phyloP scores from a whole-genome alignment of 345 rosid species.

The Murraya paniculata region DNA sequence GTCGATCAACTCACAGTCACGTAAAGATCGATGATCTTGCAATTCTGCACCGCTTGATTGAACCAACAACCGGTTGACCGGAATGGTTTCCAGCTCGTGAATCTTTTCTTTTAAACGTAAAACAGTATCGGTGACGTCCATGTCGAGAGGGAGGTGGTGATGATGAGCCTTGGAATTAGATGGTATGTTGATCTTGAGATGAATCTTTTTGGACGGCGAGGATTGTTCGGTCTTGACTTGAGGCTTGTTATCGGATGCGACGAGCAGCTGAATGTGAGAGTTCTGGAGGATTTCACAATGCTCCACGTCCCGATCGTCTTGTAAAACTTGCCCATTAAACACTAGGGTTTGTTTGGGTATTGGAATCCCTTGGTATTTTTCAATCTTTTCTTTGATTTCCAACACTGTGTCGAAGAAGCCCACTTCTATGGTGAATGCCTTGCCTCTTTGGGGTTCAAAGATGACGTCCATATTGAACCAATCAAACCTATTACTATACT shows the following conservation, averaged over 20 bases:
- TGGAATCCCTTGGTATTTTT: conserved; percentile 63
- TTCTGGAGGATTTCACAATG: conserved; percentile 53
- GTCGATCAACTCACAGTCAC: conserved; percentile 30
- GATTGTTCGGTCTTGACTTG: conserved; percentile 32
- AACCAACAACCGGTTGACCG: conserved; percentile 25
- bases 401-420: conserved; percentile 71
- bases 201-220: conserved; percentile 26
- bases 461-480: conserved; percentile 50
- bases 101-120: conserved; percentile 41
- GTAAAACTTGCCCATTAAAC: conserved; percentile 61
- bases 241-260: conserved; percentile 27
- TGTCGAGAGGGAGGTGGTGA: conserved; percentile 14
- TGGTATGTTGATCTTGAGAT: conserved; percentile 36
- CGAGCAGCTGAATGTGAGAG: conserved; percentile 54
- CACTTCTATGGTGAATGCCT: conserved; percentile 66
- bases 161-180: conserved; percentile 25
- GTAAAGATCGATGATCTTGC: conserved; percentile 29
- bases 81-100: conserved; percentile 34
- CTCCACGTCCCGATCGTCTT: conserved; percentile 59
- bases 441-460: conserved; percentile 53
- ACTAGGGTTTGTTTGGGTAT: conserved; percentile 51
- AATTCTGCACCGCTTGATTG: conserved; percentile 32
- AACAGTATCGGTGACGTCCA: conserved; percentile 35
- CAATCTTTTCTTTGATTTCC: conserved; percentile 73
- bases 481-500: too few species aligned